Percentiles rank a stretch among this genome's conserved stretches.
phyloP scores from a whole-genome alignment of 495 filamentous ascomycete genomes.

The Xylaria palmicola region DNA sequence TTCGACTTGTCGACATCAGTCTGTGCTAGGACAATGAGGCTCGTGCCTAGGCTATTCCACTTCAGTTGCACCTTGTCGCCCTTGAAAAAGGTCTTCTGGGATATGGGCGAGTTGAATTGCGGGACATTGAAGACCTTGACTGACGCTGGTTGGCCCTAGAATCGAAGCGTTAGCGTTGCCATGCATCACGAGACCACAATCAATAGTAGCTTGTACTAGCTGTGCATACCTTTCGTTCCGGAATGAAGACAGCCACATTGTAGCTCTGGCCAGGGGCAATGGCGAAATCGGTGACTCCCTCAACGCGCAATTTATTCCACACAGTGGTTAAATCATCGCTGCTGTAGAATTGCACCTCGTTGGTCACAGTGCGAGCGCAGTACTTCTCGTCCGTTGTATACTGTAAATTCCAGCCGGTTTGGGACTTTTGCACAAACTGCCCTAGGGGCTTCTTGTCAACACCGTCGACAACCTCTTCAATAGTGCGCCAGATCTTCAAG shows the following conservation, averaged over 20 bases:
- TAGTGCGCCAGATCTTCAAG: slow-evolving; percentile 88
- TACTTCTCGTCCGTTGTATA: slow-evolving; percentile 90
- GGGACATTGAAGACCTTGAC: slow-evolving; percentile 95
- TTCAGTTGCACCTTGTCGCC: slow-evolving; percentile 97
- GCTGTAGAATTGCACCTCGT: slow-evolving; percentile 96
- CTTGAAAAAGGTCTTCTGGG: slow-evolving; percentile 99
- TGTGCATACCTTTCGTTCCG: slow-evolving; percentile 79
- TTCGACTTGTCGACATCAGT: slow-evolving; percentile 97
- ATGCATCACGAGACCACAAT: neutral
- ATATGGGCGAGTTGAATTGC: slow-evolving; percentile 73
- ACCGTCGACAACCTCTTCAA: slow-evolving; percentile 54
- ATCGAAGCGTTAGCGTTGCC: slow-evolving; percentile 15
- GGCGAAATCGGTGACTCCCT: slow-evolving; percentile 89
- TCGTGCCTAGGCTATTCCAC: slow-evolving; percentile 91
- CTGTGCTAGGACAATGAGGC: slow-evolving; percentile 91
- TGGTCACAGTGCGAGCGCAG: slow-evolving; percentile 91
- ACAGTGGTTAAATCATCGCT: slow-evolving; percentile 79
- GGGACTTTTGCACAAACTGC: slow-evolving; percentile 88
- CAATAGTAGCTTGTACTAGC: neutral
- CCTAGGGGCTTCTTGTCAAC: slow-evolving; percentile 73
- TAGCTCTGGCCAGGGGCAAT: slow-evolving; percentile 84
- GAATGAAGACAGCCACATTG: slow-evolving; percentile 88
- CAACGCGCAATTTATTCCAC: slow-evolving; percentile 91
- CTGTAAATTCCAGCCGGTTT: slow-evolving; percentile 96
- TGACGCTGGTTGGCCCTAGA: slow-evolving; percentile 80